Percentiles rank a stretch among this genome's conserved stretches.
Conservation (phyloP, 2,329 filamentous ascomycete species). For the Neophaeococcomyces aloes region DNA sequence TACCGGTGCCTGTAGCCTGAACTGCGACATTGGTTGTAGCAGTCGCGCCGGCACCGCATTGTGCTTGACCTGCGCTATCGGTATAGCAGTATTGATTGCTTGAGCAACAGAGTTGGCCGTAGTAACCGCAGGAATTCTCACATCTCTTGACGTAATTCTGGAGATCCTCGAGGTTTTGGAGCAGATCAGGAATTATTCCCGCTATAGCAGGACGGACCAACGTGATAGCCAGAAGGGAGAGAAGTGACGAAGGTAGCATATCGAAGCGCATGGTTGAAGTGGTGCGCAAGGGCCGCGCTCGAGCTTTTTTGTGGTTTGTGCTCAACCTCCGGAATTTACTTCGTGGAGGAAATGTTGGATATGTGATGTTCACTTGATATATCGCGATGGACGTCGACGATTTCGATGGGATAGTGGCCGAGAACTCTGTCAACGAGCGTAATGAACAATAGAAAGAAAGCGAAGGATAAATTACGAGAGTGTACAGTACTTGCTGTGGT, state of each 20-base stretch:
- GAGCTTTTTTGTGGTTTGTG: neutral
- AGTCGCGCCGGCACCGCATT: constrained; percentile 29
- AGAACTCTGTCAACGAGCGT: neutral
- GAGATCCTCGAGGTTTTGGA: constrained; percentile 16
- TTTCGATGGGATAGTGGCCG: neutral
- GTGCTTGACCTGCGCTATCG: constrained; percentile 38
- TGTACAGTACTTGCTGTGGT: too few relatives aligned
- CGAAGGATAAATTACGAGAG: too few relatives aligned
- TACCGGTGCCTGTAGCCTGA: constrained; percentile 21
- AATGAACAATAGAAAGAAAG: neutral
- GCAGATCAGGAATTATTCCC: constrained; percentile 20
- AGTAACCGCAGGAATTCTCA: constrained; percentile 43
- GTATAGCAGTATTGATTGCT: constrained; percentile 39
- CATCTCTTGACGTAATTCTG: constrained; percentile 28
- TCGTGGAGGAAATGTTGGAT: neutral
- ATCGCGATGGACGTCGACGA: neutral
- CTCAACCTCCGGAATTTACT: neutral
- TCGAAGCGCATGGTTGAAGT: constrained; percentile 13
- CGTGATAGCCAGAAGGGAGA: constrained; percentile 13
- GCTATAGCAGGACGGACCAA: constrained; percentile 13
- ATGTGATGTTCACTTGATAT: neutral
- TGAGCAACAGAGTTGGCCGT: constrained; percentile 41
- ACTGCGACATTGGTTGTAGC: constrained; percentile 1
- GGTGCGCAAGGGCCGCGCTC: constrained; percentile 4
- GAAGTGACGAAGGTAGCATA: constrained; percentile 10